A percentile compares a stretch with the other conserved stretches of the same genome.
phyloP scores from a whole-genome alignment of 305 asterid species.

The Lippia alba region DNA sequence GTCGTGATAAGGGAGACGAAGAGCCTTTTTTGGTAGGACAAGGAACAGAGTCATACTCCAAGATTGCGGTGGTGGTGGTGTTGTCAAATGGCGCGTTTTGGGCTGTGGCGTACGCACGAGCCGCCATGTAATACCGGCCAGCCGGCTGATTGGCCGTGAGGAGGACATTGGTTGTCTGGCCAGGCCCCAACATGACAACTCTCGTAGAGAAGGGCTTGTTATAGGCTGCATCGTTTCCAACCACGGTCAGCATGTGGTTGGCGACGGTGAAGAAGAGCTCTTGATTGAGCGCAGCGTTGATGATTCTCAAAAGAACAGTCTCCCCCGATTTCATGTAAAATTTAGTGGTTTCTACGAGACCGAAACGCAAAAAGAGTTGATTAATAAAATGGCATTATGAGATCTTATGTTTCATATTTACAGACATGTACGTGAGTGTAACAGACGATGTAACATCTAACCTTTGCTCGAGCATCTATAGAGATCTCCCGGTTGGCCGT shows the following conservation, averaged over 20 bases:
- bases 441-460: conserved; percentile 9
- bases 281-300: conserved; percentile 90
- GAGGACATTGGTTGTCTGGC: conserved; percentile 80
- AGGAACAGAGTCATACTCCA: conserved; percentile 50
- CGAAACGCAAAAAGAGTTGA: not conserved
- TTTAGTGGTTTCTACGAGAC: conserved; percentile 55
- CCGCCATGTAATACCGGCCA: conserved; percentile 69
- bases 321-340: conserved; percentile 59
- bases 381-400: not conserved
- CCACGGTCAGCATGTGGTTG: conserved; percentile 75
- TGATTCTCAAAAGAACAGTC: conserved; percentile 67
- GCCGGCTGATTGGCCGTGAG: conserved; percentile 67
- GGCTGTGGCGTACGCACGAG: conserved; percentile 66
- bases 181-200: conserved; percentile 81
- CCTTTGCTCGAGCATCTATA: conserved; percentile 80
- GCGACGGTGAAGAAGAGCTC: conserved; percentile 76
- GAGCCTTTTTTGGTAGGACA: conserved; percentile 22
- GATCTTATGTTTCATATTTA: not conserved
- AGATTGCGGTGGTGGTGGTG: conserved; percentile 77
- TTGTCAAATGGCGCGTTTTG: conserved; percentile 74
- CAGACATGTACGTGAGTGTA: too few species aligned
- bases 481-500: conserved; percentile 88
- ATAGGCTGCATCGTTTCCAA: conserved; percentile 71
- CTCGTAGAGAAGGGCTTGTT: conserved; percentile 64
- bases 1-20: conserved; percentile 27